Evolutionary conservation across 768 basidiomycete species (phyloP).

Genomic region (Boletus insuetus): DNA sequence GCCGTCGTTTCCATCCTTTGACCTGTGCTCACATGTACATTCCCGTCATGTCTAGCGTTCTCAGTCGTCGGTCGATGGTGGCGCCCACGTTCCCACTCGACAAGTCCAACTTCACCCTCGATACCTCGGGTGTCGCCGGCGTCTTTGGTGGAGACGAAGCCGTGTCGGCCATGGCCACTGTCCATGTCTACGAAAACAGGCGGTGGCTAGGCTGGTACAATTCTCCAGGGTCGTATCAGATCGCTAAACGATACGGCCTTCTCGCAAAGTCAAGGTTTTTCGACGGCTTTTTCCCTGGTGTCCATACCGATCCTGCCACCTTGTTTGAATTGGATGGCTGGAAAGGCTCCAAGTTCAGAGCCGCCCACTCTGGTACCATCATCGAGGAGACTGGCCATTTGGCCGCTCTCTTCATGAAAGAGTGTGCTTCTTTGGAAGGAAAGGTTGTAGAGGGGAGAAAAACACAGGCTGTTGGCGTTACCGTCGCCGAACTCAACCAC

Average conservation of each 20-base stretch:
- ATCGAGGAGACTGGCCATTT: slow-evolving; percentile 33
- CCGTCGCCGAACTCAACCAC: slow-evolving; percentile 26
- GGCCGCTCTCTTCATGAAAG: slow-evolving; percentile 28
- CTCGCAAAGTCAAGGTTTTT: slow-evolving; percentile 35
- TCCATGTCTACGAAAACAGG: slow-evolving; percentile 34
- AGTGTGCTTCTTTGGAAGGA: slow-evolving; percentile 14
- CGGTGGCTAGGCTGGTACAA: slow-evolving; percentile 40
- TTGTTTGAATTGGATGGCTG: slow-evolving; percentile 32
- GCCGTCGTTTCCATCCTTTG: not conserved
- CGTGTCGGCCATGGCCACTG: slow-evolving; percentile 37
- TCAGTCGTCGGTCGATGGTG: slow-evolving; percentile 15
- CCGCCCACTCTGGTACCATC: slow-evolving; percentile 31
- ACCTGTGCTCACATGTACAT: slow-evolving; percentile 22
- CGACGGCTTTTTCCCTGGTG: slow-evolving; percentile 34
- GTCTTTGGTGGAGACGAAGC: slow-evolving; percentile 39
- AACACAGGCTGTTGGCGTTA: slow-evolving; percentile 25
- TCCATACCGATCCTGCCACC: slow-evolving; percentile 30
- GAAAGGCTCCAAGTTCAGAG: slow-evolving; percentile 33
- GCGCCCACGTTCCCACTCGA: slow-evolving; percentile 12
- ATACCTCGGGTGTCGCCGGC: slow-evolving; percentile 35
- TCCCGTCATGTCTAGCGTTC: slow-evolving; percentile 13
- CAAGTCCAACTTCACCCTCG: slow-evolving; percentile 24
- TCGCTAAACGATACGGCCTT: slow-evolving; percentile 34
- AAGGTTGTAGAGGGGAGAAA: slow-evolving; percentile 22
- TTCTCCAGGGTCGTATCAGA: slow-evolving; percentile 35